Evolutionary conservation across 331 rosid genomes (phyloP).

Genomic region (Malus hybrid): DNA sequence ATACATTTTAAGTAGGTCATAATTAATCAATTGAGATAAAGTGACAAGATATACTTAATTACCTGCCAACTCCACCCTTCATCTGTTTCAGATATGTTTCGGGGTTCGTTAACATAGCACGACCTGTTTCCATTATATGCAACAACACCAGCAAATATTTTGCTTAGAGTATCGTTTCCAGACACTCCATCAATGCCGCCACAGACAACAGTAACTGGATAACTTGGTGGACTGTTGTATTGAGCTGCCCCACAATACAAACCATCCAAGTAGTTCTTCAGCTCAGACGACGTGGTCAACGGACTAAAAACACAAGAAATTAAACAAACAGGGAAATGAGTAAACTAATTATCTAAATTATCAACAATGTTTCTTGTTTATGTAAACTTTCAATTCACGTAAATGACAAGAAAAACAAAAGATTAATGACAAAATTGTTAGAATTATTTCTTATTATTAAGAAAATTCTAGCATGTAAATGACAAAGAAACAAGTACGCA

Average conservation of each 20-base stretch:
- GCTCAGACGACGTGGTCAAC: neutral
- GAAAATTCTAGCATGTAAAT: neutral
- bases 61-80: constrained; percentile 60
- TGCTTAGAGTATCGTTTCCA: constrained; percentile 23
- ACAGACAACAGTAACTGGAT: constrained; percentile 38
- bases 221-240: constrained; percentile 25
- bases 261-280: neutral
- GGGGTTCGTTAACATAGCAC: constrained; percentile 22
- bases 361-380: no score
- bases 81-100: constrained; percentile 9
- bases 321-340: no score
- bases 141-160: constrained; percentile 36
- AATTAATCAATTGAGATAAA: neutral
- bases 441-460: neutral
- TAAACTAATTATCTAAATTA: no score
- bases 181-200: constrained; percentile 32
- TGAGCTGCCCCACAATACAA: constrained; percentile 31
- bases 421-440: neutral
- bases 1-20: neutral
- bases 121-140: constrained; percentile 18
- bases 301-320: constrained; percentile 11
- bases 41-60: neutral
- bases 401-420: constrained; percentile 4
- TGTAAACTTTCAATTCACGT: no score
- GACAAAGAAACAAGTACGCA: neutral